A percentile compares a stretch with the other conserved stretches of the same genome.
Conservation (phyloP, 805 yeast species). For the Yarrowia sp. region DNA sequence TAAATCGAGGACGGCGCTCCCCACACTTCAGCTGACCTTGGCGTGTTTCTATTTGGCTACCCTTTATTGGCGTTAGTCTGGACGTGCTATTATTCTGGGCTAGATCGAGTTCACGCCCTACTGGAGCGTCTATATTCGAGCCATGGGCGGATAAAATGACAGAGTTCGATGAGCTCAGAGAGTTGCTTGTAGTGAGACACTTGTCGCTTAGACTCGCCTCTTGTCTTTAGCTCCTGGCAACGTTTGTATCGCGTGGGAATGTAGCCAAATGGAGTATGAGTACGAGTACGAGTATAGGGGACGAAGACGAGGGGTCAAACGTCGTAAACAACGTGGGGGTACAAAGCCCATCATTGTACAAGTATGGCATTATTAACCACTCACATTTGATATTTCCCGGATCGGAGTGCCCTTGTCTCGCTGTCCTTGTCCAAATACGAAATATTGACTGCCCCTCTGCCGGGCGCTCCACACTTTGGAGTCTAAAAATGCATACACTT, state of each 20-base stretch:
- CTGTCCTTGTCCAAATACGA: constrained; percentile 4
- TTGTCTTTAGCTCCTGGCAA: background rate
- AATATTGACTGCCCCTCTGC: constrained; percentile 14
- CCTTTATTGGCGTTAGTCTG: no score
- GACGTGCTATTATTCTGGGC: background rate
- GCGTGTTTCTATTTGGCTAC: background rate
- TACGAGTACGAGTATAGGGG: no score
- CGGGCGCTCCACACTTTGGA: constrained; percentile 31
- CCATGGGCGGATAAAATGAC: constrained; percentile 19
- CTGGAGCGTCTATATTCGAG: background rate
- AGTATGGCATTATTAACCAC: no score
- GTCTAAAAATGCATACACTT: background rate
- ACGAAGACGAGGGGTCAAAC: no score
- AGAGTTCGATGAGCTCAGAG: constrained; percentile 17
- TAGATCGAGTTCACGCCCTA: background rate
- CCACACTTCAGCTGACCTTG: background rate
- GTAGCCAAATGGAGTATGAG: no score
- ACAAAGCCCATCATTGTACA: no score
- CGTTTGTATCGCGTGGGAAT: constrained; percentile 13
- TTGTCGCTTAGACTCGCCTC: constrained; percentile 3
- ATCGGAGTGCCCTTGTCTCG: background rate
- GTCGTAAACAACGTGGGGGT: no score
- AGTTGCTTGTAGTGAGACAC: background rate
- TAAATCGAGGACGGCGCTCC: background rate
- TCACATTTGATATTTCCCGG: background rate